Evolutionary conservation across 2,329 filamentous ascomycete genomes (phyloP).

Genomic region (Hyphodiscus sp.): DNA sequence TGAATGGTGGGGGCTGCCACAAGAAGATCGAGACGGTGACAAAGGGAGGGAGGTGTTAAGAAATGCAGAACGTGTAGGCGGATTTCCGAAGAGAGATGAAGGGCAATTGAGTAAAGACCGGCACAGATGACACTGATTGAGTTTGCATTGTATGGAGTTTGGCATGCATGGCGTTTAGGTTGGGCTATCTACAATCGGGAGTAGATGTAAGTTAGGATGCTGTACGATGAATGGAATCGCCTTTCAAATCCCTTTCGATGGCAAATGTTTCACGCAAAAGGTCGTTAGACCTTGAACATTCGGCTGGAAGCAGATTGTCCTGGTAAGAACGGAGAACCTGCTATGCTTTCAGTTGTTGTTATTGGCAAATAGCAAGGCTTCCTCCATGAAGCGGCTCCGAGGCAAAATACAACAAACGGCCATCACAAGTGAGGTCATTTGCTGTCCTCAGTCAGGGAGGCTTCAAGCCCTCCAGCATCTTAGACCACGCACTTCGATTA

Average conservation of each 20-base stretch:
- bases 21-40: conserved; percentile 50
- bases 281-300: no score
- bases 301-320: no score
- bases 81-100: conserved; percentile 39
- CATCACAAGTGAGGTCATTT: no score
- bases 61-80: conserved; percentile 49
- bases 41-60: conserved; percentile 48
- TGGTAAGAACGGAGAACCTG: no score
- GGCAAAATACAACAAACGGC: no score
- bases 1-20: conserved; percentile 61
- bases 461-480: no score
- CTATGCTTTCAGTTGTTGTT: no score
- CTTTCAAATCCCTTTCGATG: background rate
- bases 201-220: conserved; percentile 19
- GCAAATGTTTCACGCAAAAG: no score
- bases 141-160: conserved; percentile 15
- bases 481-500: no score
- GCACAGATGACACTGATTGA: conserved; percentile 23
- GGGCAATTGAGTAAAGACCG: conserved; percentile 29
- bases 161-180: conserved; percentile 19
- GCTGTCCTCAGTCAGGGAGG: no score
- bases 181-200: conserved; percentile 2
- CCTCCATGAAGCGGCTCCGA: no score
- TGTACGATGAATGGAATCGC: conserved; percentile 12
- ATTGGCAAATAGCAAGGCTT: no score